Percentiles rank a stretch among this genome's conserved stretches.
Conservation (phyloP, 2,329 filamentous ascomycete genomes). For the Arthroderma uncinatum region DNA sequence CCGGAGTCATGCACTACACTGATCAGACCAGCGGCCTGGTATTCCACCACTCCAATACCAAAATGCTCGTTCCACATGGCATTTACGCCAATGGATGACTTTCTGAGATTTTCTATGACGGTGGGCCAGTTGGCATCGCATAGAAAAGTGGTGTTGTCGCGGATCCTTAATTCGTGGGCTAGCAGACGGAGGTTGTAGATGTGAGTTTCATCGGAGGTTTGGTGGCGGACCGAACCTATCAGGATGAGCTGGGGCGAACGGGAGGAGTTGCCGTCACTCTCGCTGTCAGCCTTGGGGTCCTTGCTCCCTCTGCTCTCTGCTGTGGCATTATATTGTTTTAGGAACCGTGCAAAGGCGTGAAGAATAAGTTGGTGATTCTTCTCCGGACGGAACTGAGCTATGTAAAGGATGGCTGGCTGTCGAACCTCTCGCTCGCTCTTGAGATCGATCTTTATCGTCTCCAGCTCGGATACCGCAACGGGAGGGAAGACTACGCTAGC, state of each 20-base stretch:
- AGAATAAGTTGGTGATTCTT: constrained; percentile 90
- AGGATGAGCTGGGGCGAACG: constrained; percentile 60
- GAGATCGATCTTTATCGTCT: constrained; percentile 57
- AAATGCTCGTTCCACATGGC: constrained; percentile 99
- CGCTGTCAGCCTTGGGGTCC: neutral
- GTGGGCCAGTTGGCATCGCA: constrained; percentile 82
- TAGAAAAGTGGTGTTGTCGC: constrained; percentile 74
- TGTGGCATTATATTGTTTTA: constrained; percentile 43
- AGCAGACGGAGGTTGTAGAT: constrained; percentile 83
- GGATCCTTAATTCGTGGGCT: constrained; percentile 75
- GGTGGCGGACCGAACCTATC: constrained; percentile 80
- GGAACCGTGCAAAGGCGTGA: constrained; percentile 68
- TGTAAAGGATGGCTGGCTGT: constrained; percentile 69
- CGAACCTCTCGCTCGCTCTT: constrained; percentile 56
- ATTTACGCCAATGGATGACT: constrained; percentile 77
- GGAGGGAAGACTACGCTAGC: constrained; percentile 73
- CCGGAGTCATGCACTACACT: constrained; percentile 88
- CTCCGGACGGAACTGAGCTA: constrained; percentile 93
- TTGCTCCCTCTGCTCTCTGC: constrained; percentile 35
- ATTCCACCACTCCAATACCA: constrained; percentile 95
- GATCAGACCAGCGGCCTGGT: constrained; percentile 88
- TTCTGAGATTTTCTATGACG: constrained; percentile 67
- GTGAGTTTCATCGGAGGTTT: constrained; percentile 38
- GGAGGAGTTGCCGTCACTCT: neutral
- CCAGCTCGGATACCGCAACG: constrained; percentile 76